Conservation (phyloP, 768 basidiomycete genomes). For the Lactifluus subvellereus region DNA sequence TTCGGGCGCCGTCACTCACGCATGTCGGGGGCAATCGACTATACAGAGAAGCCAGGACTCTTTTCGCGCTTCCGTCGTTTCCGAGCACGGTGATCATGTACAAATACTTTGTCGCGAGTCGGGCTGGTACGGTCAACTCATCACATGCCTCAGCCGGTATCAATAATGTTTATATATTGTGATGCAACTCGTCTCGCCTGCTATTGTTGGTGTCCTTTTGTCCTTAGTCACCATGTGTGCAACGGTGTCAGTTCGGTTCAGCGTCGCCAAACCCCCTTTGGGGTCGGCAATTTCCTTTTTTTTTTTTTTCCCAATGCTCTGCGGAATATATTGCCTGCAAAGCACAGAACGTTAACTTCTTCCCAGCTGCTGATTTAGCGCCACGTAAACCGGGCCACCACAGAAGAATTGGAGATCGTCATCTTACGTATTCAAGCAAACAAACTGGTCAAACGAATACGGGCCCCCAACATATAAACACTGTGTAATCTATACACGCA, state of each 20-base stretch:
- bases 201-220: not conserved
- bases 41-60: conserved; percentile 11
- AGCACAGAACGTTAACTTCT: too few relatives aligned
- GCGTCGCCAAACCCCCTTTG: not conserved
- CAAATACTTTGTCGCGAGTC: not conserved
- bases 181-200: not conserved
- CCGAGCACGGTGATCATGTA: not conserved
- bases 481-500: too few relatives aligned
- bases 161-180: not conserved
- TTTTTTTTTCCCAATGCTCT: not conserved
- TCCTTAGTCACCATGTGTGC: not conserved
- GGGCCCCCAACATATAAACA: too few relatives aligned
- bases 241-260: not conserved
- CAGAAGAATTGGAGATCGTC: too few relatives aligned
- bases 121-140: not conserved
- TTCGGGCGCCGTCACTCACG: conserved; percentile 22
- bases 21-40: conserved; percentile 15
- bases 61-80: conserved; percentile 1
- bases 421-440: too few relatives aligned
- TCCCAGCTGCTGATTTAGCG: too few relatives aligned
- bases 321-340: too few relatives aligned
- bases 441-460: too few relatives aligned
- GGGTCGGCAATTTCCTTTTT: too few relatives aligned
- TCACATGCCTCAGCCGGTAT: not conserved
- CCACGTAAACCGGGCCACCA: too few relatives aligned